A percentile compares a stretch with the other conserved stretches of the same genome.
Conservation (phyloP, 192 early-diverging fungal genomes). For the Backusella australiensis region DNA sequence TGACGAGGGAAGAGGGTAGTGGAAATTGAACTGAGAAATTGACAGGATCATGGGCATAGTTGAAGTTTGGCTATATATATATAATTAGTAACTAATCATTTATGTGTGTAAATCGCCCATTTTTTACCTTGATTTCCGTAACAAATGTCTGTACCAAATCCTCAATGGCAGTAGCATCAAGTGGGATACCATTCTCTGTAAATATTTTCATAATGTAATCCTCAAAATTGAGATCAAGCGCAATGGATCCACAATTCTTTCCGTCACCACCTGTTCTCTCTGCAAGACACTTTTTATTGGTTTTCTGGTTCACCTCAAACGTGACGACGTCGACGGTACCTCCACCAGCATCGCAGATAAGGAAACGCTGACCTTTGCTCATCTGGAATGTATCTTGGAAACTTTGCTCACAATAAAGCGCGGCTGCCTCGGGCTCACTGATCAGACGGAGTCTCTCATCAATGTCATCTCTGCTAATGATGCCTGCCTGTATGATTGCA, state of each 20-base stretch:
- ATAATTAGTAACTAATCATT: no score
- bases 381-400: conserved; percentile 34
- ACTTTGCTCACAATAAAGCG: conserved; percentile 18
- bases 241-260: conserved; percentile 40
- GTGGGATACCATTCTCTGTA: not conserved
- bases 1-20: not conserved
- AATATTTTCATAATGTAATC: conserved; percentile 18
- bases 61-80: not conserved
- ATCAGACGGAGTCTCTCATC: not conserved
- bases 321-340: conserved; percentile 44
- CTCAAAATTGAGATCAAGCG: conserved; percentile 40
- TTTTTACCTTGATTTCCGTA: not conserved
- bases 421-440: not conserved
- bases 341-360: conserved; percentile 46
- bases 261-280: conserved; percentile 43
- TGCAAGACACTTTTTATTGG: not conserved
- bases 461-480: not conserved
- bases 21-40: not conserved
- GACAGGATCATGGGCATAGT: not conserved
- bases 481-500: not conserved
- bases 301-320: conserved; percentile 28
- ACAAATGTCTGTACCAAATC: conserved; percentile 11
- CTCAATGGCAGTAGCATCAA: not conserved
- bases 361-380: conserved; percentile 36
- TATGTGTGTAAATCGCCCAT: no score